phyloP scores from a whole-genome alignment of 345 rosid species.

The Firmiana major region DNA sequence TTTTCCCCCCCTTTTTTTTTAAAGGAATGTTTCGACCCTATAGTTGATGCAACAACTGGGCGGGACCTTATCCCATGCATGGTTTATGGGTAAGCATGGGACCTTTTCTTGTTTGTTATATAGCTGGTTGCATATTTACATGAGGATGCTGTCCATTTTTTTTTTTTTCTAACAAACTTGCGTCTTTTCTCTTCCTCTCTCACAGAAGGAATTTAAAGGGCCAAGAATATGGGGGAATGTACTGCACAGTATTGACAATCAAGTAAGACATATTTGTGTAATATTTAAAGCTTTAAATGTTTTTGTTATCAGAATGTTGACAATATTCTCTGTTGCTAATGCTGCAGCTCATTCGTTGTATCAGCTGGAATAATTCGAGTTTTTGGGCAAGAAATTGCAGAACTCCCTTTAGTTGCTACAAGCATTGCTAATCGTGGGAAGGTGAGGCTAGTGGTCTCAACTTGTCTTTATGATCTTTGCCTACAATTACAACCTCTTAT shows the following conservation, averaged over 20 bases:
- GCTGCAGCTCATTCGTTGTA: conserved; percentile 66
- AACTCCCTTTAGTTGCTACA: conserved; percentile 93
- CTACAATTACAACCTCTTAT: not conserved
- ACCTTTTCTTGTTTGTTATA: not conserved
- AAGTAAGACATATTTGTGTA: conserved; percentile 51
- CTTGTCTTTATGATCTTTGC: not conserved
- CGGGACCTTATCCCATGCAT: conserved; percentile 85
- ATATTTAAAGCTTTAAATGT: conserved; percentile 1
- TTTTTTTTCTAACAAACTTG: conserved; percentile 9
- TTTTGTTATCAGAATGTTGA: not conserved
- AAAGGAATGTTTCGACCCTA: conserved; percentile 66
- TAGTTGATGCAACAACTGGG: conserved; percentile 62
- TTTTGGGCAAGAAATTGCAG: conserved; percentile 85
- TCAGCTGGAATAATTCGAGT: conserved; percentile 79
- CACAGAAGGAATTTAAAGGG: conserved; percentile 65
- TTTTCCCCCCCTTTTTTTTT: not conserved
- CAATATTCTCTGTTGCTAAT: conserved; percentile 11
- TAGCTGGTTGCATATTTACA: not conserved
- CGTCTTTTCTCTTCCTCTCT: not conserved
- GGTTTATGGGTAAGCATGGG: conserved; percentile 80
- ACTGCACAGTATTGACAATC: conserved; percentile 76
- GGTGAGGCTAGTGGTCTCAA: conserved; percentile 37
- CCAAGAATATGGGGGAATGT: conserved; percentile 89
- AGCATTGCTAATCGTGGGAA: conserved; percentile 61
- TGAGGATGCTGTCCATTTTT: not conserved